Conservation (phyloP, 345 rosid species). For the Bruguiera sexangula region DNA sequence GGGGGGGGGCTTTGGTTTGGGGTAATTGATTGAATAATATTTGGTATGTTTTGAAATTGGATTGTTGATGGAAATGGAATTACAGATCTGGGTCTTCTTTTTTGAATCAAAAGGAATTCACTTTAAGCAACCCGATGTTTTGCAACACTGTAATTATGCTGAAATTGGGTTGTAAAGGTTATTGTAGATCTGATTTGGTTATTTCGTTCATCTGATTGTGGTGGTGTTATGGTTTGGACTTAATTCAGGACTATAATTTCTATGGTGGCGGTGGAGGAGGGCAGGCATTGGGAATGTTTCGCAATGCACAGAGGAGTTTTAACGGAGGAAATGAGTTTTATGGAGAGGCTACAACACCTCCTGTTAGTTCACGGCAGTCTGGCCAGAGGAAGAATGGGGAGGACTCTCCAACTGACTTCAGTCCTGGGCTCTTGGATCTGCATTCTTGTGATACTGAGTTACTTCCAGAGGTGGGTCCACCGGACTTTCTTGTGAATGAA, state of each 20-base stretch:
- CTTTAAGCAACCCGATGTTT: too few species aligned
- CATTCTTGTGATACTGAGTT: conserved; percentile 95
- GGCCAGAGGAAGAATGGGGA: conserved; percentile 67
- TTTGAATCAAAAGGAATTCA: too few species aligned
- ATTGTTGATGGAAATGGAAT: background rate
- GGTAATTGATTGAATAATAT: too few species aligned
- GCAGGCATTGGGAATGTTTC: conserved; percentile 58
- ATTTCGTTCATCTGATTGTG: conserved; percentile 9
- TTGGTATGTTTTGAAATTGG: background rate
- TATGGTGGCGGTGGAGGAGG: conserved; percentile 54
- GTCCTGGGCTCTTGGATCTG: conserved; percentile 97
- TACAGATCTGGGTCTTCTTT: conserved; percentile 9
- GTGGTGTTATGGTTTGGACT: conserved; percentile 6
- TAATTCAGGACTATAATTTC: conserved; percentile 72
- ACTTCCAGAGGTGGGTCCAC: conserved; percentile 73
- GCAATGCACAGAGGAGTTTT: conserved; percentile 62
- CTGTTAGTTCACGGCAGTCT: conserved; percentile 53
- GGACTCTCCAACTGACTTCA: conserved; percentile 65
- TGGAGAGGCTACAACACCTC: conserved; percentile 73
- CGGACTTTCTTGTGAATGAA: background rate
- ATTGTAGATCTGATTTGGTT: conserved; percentile 23
- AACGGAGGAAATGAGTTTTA: conserved; percentile 63
- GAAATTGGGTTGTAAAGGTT: background rate
- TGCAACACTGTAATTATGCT: too few species aligned
- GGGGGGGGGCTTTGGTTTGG: too few species aligned